These are phyloP conservation scores for Selaginella tamariscina DNA, from an alignment of 75 land plant genomes.

Conservation along the genomic window DNA sequence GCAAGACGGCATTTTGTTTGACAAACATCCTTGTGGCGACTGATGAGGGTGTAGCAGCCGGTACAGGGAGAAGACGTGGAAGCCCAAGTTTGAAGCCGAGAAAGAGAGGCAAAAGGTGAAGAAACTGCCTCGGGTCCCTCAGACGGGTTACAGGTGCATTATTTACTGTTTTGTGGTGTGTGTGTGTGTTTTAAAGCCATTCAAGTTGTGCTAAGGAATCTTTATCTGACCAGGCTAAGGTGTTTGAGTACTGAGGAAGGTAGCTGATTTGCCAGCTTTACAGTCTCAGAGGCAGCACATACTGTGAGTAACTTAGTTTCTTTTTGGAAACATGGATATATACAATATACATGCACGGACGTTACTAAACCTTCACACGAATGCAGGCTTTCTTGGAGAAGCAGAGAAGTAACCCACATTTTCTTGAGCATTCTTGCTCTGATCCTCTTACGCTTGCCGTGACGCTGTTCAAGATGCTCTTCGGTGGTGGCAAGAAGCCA, in stretches of 20 bases:
- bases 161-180: background rate
- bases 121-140: background rate
- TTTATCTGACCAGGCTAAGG: background rate
- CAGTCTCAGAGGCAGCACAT: background rate
- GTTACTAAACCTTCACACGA: background rate
- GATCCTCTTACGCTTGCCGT: constrained; percentile 7
- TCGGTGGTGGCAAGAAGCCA: constrained; percentile 15
- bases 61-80: constrained; percentile 30
- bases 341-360: background rate
- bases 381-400: constrained; percentile 24
- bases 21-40: constrained; percentile 26
- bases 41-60: constrained; percentile 23
- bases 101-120: constrained; percentile 20
- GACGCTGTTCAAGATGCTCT: constrained; percentile 23
- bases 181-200: no score
- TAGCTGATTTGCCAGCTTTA: background rate
- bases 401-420: constrained; percentile 16
- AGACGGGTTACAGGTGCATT: background rate
- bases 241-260: background rate
- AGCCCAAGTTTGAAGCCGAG: constrained; percentile 22
- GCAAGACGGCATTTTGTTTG: constrained; percentile 32
- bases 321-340: background rate
- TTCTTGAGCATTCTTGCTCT: constrained; percentile 16
- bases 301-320: background rate
- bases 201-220: no score